Conservation (phyloP, 2,329 filamentous ascomycete genomes). For the Neophaeococcomyces aloes region DNA sequence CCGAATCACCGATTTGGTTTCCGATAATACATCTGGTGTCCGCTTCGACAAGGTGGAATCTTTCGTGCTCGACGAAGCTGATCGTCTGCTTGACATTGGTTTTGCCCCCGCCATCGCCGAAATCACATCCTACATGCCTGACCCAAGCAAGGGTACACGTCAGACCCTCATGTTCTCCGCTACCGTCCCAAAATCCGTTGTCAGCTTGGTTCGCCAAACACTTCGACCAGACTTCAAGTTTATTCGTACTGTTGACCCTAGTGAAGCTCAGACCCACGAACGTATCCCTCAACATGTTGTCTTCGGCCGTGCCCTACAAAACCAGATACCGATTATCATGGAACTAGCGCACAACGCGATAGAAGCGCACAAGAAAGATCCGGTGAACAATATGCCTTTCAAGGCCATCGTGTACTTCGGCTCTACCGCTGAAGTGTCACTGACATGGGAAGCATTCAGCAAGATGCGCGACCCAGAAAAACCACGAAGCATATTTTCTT, state of each 20-base stretch:
- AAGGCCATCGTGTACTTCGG: conserved; percentile 95
- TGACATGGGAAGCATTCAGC: conserved; percentile 51
- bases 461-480: conserved; percentile 37
- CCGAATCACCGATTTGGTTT: conserved; percentile 38
- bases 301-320: conserved; percentile 57
- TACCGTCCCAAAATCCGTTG: conserved; percentile 75
- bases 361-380: conserved; percentile 30
- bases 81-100: conserved; percentile 57
- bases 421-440: conserved; percentile 62
- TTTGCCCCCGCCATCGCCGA: conserved; percentile 44
- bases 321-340: conserved; percentile 63
- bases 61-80: conserved; percentile 48
- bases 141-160: conserved; percentile 31
- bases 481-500: conserved; percentile 38
- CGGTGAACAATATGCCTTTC: conserved; percentile 51
- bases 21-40: conserved; percentile 32
- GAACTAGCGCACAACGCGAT: conserved; percentile 57
- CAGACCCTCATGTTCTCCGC: conserved; percentile 95
- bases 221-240: conserved; percentile 80
- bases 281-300: conserved; percentile 68
- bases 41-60: conserved; percentile 39
- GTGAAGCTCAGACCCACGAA: conserved; percentile 79
- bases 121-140: conserved; percentile 41
- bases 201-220: conserved; percentile 64
- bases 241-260: conserved; percentile 71